These are phyloP conservation scores for Colletotrichum sp. DNA, from an alignment of 2,329 filamentous ascomycete genomes.

Conservation along the genomic window DNA sequence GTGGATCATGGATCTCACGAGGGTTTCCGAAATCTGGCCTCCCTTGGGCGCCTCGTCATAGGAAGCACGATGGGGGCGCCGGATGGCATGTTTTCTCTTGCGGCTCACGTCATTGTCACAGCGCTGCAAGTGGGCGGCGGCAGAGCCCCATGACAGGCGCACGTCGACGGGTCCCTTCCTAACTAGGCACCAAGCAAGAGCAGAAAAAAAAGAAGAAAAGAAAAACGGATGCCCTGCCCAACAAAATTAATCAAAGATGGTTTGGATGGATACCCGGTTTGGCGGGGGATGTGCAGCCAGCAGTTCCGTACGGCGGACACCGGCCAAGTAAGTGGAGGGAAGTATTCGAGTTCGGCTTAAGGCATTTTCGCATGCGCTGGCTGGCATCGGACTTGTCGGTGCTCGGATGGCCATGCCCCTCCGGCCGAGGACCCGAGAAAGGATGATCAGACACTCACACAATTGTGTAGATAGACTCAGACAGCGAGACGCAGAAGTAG, in stretches of 20 bases:
- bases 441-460: not conserved
- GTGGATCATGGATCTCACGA: not conserved
- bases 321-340: not conserved
- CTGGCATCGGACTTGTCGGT: not conserved
- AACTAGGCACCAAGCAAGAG: not conserved
- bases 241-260: not conserved
- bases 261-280: not conserved
- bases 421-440: not conserved
- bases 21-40: not conserved
- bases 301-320: not conserved
- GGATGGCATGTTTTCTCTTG: conserved; percentile 15
- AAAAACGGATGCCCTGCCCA: not conserved
- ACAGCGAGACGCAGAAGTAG: not conserved
- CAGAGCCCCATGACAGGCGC: not conserved
- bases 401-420: not conserved
- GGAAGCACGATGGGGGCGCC: not conserved
- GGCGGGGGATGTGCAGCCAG: not conserved
- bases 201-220: not conserved
- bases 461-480: not conserved
- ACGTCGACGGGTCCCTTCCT: not conserved
- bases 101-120: conserved; percentile 12
- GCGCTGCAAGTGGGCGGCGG: not conserved
- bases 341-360: not conserved
- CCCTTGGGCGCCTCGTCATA: not conserved
- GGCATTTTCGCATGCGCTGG: not conserved